Conservation (phyloP, 495 filamentous ascomycete species). For the Daldinia loculata region DNA sequence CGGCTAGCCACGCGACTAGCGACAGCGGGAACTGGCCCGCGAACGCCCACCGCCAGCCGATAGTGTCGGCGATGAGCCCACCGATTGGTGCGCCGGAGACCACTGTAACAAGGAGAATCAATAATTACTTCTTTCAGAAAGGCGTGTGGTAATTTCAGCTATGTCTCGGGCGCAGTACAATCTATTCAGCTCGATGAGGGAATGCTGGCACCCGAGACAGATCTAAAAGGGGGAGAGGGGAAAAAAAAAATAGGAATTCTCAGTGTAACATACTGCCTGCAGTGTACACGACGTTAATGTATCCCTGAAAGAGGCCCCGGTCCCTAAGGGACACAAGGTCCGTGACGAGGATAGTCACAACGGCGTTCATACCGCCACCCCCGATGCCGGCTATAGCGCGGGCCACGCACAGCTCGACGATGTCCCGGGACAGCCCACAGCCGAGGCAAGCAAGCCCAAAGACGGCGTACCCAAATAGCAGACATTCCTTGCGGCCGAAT, state of each 20-base stretch:
- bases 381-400: slow-evolving; percentile 73
- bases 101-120: slow-evolving; percentile 30
- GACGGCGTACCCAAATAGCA: slow-evolving; percentile 76
- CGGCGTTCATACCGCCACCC: slow-evolving; percentile 85
- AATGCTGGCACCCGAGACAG: not conserved
- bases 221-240: not conserved
- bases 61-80: slow-evolving; percentile 75
- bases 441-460: slow-evolving; percentile 78
- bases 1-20: slow-evolving; percentile 69
- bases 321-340: slow-evolving; percentile 82
- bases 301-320: slow-evolving; percentile 81
- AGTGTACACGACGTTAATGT: slow-evolving; percentile 82
- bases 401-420: slow-evolving; percentile 75
- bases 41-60: slow-evolving; percentile 90
- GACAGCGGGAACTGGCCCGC: slow-evolving; percentile 75
- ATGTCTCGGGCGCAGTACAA: not conserved
- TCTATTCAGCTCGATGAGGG: not conserved
- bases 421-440: slow-evolving; percentile 75
- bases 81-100: slow-evolving; percentile 78
- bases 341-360: slow-evolving; percentile 78
- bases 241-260: not conserved
- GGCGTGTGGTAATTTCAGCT: not conserved
- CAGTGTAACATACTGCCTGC: slow-evolving; percentile 54
- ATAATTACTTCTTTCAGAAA: not conserved
- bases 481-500: slow-evolving; percentile 79